Conservation (phyloP, 768 basidiomycete genomes). For the Lentinula raphanica region DNA sequence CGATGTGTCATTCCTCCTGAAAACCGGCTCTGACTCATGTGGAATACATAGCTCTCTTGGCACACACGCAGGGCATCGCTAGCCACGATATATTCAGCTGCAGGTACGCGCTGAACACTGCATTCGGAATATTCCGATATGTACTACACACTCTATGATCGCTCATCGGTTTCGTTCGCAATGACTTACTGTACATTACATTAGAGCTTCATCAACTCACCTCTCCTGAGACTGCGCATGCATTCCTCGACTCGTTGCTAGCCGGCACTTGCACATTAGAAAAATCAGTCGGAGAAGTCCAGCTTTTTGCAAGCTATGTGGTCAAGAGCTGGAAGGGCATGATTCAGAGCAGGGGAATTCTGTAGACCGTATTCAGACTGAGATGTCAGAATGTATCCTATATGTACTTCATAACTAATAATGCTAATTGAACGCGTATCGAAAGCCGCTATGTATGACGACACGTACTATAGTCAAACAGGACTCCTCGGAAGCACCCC, state of each 20-base stretch:
- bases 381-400: too few species aligned
- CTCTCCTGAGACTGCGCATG: slow-evolving; percentile 61
- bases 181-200: background rate
- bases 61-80: slow-evolving; percentile 63
- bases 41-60: slow-evolving; percentile 58
- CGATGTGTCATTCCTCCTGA: background rate
- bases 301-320: slow-evolving; percentile 55
- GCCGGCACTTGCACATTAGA: slow-evolving; percentile 41
- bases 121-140: too few species aligned
- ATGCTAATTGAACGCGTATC: too few species aligned
- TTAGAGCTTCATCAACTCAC: slow-evolving; percentile 78
- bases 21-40: too few species aligned
- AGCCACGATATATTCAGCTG: slow-evolving; percentile 65
- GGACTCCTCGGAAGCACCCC: too few species aligned
- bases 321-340: slow-evolving; percentile 70
- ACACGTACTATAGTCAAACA: too few species aligned
- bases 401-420: too few species aligned
- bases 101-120: too few species aligned
- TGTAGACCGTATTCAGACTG: slow-evolving; percentile 20
- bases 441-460: too few species aligned
- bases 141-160: too few species aligned
- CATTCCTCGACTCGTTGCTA: slow-evolving; percentile 65
- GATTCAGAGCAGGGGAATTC: slow-evolving; percentile 57
- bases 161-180: too few species aligned
- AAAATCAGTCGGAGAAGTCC: slow-evolving; percentile 44